Evolutionary conservation across 2,329 filamentous ascomycete genomes (phyloP).

Genomic region (Chrysoporthe puriensis): DNA sequence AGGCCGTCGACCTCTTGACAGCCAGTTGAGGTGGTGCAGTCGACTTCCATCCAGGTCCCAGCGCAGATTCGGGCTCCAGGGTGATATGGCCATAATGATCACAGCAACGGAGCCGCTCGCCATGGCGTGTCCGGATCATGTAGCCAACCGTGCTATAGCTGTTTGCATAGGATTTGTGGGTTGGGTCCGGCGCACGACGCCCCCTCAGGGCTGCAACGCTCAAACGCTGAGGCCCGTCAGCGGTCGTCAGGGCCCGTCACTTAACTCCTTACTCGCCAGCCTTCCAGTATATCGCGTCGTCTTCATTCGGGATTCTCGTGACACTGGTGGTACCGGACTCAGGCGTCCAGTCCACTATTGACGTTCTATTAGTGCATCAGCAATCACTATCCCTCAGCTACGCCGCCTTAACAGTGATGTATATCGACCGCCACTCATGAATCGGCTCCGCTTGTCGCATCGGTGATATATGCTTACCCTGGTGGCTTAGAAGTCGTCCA

Average conservation of each 20-base stretch:
- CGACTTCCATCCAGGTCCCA: no score
- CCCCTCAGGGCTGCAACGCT: slow-evolving; percentile 38
- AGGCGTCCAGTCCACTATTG: slow-evolving; percentile 31
- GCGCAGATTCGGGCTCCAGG: no score
- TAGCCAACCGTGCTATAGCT: slow-evolving; percentile 37
- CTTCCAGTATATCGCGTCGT: slow-evolving; percentile 34
- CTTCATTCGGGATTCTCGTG: slow-evolving; percentile 34
- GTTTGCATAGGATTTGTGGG: slow-evolving; percentile 35
- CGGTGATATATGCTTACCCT: not conserved
- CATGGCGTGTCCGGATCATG: slow-evolving; percentile 39
- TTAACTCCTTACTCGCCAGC: slow-evolving; percentile 1
- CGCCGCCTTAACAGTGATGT: slow-evolving; percentile 17
- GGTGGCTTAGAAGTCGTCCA: slow-evolving; percentile 13
- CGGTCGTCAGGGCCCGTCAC: not conserved
- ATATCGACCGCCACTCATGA: not conserved
- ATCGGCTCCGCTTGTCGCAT: not conserved
- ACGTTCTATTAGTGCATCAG: slow-evolving; percentile 34
- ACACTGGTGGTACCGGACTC: slow-evolving; percentile 33
- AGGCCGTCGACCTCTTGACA: no score
- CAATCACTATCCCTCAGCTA: slow-evolving; percentile 33
- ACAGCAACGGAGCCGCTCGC: slow-evolving; percentile 27
- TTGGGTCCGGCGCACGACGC: slow-evolving; percentile 35
- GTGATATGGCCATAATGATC: no score
- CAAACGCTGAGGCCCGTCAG: slow-evolving; percentile 34
- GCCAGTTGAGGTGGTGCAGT: no score